These are phyloP conservation scores for Xylaria nigripes DNA, from an alignment of 495 filamentous ascomycete species.

Conservation along the genomic window DNA sequence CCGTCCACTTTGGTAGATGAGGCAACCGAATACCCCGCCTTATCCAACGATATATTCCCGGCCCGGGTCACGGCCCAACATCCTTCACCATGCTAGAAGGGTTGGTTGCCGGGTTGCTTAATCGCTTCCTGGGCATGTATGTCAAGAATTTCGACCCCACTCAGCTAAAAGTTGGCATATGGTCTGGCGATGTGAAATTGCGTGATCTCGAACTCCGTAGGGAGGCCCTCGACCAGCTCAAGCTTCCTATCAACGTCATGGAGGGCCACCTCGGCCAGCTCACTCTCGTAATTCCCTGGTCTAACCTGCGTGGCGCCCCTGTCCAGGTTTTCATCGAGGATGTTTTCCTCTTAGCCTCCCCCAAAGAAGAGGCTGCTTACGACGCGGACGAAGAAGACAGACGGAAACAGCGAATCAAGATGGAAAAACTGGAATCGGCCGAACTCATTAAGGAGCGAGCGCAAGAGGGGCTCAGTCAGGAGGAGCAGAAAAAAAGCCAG, in stretches of 20 bases:
- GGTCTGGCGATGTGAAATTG: slow-evolving; percentile 94
- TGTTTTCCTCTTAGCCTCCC: slow-evolving; percentile 88
- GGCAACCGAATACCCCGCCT: slow-evolving; percentile 15
- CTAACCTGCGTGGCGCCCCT: slow-evolving; percentile 85
- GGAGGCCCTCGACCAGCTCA: slow-evolving; percentile 93
- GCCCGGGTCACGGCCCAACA: slow-evolving; percentile 48
- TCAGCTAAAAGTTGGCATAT: slow-evolving; percentile 95
- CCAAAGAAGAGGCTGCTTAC: slow-evolving; percentile 88
- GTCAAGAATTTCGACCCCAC: slow-evolving; percentile 97
- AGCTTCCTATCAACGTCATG: slow-evolving; percentile 89
- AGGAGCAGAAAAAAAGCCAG: slow-evolving; percentile 92
- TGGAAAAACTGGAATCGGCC: slow-evolving; percentile 94
- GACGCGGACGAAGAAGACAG: slow-evolving; percentile 84
- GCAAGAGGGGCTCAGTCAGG: slow-evolving; percentile 84
- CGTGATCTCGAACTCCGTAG: slow-evolving; percentile 82
- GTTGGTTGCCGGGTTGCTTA: slow-evolving; percentile 79
- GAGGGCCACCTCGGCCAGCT: slow-evolving; percentile 89
- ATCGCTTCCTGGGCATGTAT: slow-evolving; percentile 98
- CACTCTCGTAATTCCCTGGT: slow-evolving; percentile 91
- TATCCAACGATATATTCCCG: slow-evolving; percentile 29
- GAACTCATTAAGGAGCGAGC: slow-evolving; percentile 86
- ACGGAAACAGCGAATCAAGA: slow-evolving; percentile 77
- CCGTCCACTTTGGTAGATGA: slow-evolving; percentile 24
- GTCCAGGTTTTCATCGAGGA: slow-evolving; percentile 93
- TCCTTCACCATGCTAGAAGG: slow-evolving; percentile 52